phyloP scores from a whole-genome alignment of 345 rosid genomes.

The Populus euphratica region DNA sequence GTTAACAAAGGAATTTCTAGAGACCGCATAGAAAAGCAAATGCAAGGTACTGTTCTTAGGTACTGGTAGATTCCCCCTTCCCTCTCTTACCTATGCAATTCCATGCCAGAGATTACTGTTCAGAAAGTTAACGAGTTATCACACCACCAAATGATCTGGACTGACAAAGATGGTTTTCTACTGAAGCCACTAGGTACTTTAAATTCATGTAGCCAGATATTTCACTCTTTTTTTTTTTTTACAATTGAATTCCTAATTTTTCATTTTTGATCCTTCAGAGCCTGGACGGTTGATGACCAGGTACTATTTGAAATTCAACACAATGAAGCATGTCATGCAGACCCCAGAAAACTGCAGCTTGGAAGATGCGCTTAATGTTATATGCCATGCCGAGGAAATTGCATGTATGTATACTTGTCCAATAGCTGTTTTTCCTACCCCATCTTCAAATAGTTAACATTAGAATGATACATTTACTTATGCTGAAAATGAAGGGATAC shows the following conservation, averaged over 20 bases:
- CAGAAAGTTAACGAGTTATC: constrained; percentile 77
- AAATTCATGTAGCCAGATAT: constrained; percentile 12
- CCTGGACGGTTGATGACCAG: constrained; percentile 97
- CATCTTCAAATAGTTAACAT: neutral
- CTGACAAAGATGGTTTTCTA: constrained; percentile 78
- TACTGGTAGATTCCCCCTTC: constrained; percentile 3
- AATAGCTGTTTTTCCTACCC: constrained; percentile 2
- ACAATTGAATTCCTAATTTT: constrained; percentile 10
- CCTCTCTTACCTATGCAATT: constrained; percentile 20
- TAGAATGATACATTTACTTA: constrained; percentile 6
- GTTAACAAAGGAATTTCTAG: constrained; percentile 70
- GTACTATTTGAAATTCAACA: constrained; percentile 81
- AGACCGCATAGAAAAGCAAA: constrained; percentile 75
- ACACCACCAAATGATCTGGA: constrained; percentile 83
- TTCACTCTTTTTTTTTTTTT: neutral
- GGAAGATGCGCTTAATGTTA: constrained; percentile 68
- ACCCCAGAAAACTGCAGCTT: constrained; percentile 61
- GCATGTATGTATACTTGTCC: constrained; percentile 55
- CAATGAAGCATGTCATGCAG: constrained; percentile 87
- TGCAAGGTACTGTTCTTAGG: constrained; percentile 54
- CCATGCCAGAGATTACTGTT: constrained; percentile 62
- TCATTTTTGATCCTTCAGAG: constrained; percentile 38
- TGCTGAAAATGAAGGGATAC: constrained; percentile 79
- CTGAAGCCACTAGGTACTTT: constrained; percentile 80
- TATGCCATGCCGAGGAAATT: constrained; percentile 89